phyloP scores from a whole-genome alignment of 2,329 filamentous ascomycete genomes.

The Periconia digitata region DNA sequence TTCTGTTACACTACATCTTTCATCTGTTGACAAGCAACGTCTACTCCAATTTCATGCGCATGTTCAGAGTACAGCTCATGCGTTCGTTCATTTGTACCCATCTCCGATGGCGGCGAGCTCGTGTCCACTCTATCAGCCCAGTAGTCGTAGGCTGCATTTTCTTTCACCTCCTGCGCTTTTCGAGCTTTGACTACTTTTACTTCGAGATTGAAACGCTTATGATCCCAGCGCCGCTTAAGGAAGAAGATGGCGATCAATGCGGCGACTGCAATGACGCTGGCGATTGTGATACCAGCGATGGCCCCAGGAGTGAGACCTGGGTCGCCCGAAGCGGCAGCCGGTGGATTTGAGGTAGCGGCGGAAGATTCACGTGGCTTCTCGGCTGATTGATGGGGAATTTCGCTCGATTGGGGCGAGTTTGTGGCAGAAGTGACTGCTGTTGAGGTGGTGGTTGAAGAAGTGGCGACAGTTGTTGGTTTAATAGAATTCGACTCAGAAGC shows the following conservation, averaged over 20 bases:
- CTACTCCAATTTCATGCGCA: too few relatives aligned
- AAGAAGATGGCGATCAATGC: not conserved
- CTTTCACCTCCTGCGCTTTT: not conserved
- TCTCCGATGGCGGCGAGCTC: not conserved
- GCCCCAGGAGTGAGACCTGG: not conserved
- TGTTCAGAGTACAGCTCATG: too few relatives aligned
- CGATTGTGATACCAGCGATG: not conserved
- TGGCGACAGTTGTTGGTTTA: too few relatives aligned
- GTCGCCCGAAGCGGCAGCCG: not conserved
- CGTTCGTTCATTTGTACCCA: not conserved
- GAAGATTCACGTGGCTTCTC: not conserved
- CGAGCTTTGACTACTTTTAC: not conserved
- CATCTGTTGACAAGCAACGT: too few relatives aligned
- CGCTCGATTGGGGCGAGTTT: not conserved
- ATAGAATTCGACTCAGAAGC: not conserved
- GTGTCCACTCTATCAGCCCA: not conserved
- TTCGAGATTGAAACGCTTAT: not conserved
- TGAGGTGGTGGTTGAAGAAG: not conserved
- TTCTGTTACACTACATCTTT: too few relatives aligned
- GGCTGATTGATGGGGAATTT: not conserved
- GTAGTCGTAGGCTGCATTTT: not conserved
- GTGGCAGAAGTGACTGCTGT: not conserved
- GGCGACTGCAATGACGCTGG: not conserved
- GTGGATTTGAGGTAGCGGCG: not conserved
- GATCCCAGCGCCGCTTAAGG: not conserved